phyloP scores from a whole-genome alignment of 1,284 basidiomycete genomes.

The Ganoderma sinense region DNA sequence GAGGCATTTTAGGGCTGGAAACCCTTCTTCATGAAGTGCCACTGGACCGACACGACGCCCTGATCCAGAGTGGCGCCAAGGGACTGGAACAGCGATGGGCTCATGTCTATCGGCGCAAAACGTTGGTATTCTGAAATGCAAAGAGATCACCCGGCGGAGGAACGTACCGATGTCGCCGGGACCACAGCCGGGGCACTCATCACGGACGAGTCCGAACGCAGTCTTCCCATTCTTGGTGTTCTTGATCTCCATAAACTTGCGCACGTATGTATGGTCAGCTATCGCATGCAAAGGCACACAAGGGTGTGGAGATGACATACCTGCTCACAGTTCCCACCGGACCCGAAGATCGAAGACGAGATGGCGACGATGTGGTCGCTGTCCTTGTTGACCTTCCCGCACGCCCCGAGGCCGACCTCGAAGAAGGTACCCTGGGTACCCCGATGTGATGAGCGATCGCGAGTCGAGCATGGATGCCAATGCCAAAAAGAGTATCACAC shows the following conservation, averaged over 20 bases:
- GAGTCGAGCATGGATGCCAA: not conserved
- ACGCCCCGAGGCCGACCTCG: slow-evolving; percentile 48
- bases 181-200: slow-evolving; percentile 43
- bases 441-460: not conserved
- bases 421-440: slow-evolving; percentile 48
- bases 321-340: slow-evolving; percentile 46
- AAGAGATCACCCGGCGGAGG: not conserved
- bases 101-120: slow-evolving; percentile 35
- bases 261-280: not conserved
- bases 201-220: slow-evolving; percentile 39
- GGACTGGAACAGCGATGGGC: slow-evolving; percentile 37
- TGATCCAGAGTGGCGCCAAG: slow-evolving; percentile 33
- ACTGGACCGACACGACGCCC: slow-evolving; percentile 37
- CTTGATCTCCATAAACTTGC: slow-evolving; percentile 37
- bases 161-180: slow-evolving; percentile 41
- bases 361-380: slow-evolving; percentile 48
- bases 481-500: not conserved
- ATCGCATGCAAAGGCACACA: not conserved
- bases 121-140: not conserved
- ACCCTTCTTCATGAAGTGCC: slow-evolving; percentile 36
- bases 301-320: slow-evolving; percentile 27
- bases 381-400: slow-evolving; percentile 44
- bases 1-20: slow-evolving; percentile 15
- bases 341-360: slow-evolving; percentile 39
- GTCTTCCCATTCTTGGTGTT: slow-evolving; percentile 41